Conservation (phyloP, 2,329 filamentous ascomycete species). For the Colletotrichum tabaci region DNA sequence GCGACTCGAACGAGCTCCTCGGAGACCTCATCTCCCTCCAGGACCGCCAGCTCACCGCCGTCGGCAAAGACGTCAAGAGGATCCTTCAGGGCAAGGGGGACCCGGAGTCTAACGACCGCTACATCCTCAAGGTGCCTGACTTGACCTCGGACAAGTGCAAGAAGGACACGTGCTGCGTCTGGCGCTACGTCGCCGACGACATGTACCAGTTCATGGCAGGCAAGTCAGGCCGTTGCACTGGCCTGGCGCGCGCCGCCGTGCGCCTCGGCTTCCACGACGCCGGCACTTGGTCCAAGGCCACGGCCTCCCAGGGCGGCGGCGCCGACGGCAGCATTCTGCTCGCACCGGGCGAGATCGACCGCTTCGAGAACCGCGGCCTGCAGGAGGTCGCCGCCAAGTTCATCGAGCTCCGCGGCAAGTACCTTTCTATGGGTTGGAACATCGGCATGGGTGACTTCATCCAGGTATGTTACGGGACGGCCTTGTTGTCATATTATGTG, state of each 20-base stretch:
- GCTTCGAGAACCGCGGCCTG: slow-evolving; percentile 63
- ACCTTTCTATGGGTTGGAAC: slow-evolving; percentile 46
- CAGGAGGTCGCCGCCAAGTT: slow-evolving; percentile 59
- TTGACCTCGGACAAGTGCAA: slow-evolving; percentile 50
- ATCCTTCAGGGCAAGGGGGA: slow-evolving; percentile 42
- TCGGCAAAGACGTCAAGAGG: slow-evolving; percentile 43
- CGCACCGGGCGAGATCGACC: slow-evolving; percentile 52
- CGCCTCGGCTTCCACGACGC: slow-evolving; percentile 66
- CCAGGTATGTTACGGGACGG: not conserved
- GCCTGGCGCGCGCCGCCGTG: slow-evolving; percentile 60
- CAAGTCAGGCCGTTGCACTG: slow-evolving; percentile 57
- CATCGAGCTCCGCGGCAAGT: slow-evolving; percentile 58
- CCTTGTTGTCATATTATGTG: no score
- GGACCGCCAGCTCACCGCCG: slow-evolving; percentile 38
- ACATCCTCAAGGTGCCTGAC: slow-evolving; percentile 42
- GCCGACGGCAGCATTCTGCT: slow-evolving; percentile 63
- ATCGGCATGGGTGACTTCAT: slow-evolving; percentile 69
- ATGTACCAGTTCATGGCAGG: slow-evolving; percentile 56
- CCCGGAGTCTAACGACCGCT: slow-evolving; percentile 45
- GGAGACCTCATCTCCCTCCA: slow-evolving; percentile 43
- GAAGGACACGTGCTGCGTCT: slow-evolving; percentile 61
- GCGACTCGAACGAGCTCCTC: slow-evolving; percentile 43
- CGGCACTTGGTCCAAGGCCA: slow-evolving; percentile 58
- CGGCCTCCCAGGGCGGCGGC: slow-evolving; percentile 53
- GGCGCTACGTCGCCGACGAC: slow-evolving; percentile 59